phyloP scores from a whole-genome alignment of 2,329 filamentous ascomycete species.

The Tolypocladium tropicale region DNA sequence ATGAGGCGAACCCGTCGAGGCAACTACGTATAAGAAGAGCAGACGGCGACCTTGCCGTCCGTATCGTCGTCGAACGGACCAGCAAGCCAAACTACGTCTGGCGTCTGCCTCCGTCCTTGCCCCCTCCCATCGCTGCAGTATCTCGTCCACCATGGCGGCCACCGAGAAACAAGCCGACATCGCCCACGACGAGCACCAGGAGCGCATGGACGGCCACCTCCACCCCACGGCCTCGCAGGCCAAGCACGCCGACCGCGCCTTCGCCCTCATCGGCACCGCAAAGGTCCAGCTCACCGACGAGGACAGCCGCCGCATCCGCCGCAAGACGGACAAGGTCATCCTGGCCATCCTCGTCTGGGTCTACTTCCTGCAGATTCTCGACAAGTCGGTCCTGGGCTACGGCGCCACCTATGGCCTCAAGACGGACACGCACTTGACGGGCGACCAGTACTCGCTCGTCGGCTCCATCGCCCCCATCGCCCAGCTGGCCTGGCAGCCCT shows the following conservation, averaged over 20 bases:
- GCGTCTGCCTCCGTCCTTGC: background rate
- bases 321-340: constrained; percentile 51
- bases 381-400: constrained; percentile 48
- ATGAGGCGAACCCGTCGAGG: background rate
- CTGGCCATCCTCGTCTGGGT: constrained; percentile 45
- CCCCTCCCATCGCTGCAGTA: background rate
- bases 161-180: constrained; percentile 2
- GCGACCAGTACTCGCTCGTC: constrained; percentile 46
- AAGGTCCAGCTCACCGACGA: constrained; percentile 9
- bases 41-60: background rate
- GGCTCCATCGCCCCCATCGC: constrained; percentile 49
- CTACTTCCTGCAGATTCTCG: constrained; percentile 50
- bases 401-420: constrained; percentile 45
- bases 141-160: background rate
- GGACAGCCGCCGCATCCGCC: constrained; percentile 34
- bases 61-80: background rate
- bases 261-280: background rate
- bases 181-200: constrained; percentile 5
- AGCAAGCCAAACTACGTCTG: background rate
- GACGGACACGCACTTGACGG: constrained; percentile 36
- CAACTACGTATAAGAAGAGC: background rate
- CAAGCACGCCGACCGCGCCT: constrained; percentile 1
- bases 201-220: background rate
- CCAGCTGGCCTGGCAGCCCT: constrained; percentile 50
- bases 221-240: background rate